Evolutionary conservation across 352 stramenopile genomes (phyloP), one percentile per base, ranked within the genome.

Genomic region (Pseudoperonospora humuli): DNA sequence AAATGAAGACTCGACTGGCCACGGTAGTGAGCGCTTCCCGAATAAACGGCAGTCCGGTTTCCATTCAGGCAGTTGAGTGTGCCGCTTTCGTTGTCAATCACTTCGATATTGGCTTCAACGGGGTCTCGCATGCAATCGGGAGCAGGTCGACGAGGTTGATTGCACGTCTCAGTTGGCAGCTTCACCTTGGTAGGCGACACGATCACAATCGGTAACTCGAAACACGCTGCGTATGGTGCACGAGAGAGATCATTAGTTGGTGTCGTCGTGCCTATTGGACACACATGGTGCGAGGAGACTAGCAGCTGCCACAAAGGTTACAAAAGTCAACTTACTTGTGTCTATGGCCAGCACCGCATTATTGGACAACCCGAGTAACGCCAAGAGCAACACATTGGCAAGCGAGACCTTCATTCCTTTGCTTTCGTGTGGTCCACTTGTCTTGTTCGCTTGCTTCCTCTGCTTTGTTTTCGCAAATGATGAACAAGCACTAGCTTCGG

Each of bases 1-100:
- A 80, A 82, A 32, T 74, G 63, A 24, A 84, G 45, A 38, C 70
- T 82, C 11, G 70, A 76, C 45, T 84, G 67, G 5, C 72, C 72
- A 7, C 72, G 72, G 43, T 77, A 84, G 48, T 79, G 67, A 46
- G 58, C 67, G 21, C 50, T 69, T 7, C 45, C 54, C 3, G 42
- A 33, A 39, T 81, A 72, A n/a, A 66, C 38, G 1, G 55, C 39
- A 2, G 59, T 71, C 17, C 54, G 59, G 13, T 46, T 56, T 5
- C 45, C 54, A 2, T 44, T 29, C n/a, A 80, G 18, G 23, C 72
- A 84, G 35, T 79, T 84, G 2, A 68, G 42, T 2, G 48, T 57
- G 17, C 64, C 62, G 4, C 69, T 44, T 5, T 25, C 32, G 23
- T 81, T 64, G 47, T 84, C 68, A 26, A 84, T 59, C 14, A 81